A percentile compares a stretch with the other conserved stretches of the same genome.
Evolutionary conservation across 768 basidiomycete genomes (phyloP).

Genomic region (Kwoniella heveanensis): DNA sequence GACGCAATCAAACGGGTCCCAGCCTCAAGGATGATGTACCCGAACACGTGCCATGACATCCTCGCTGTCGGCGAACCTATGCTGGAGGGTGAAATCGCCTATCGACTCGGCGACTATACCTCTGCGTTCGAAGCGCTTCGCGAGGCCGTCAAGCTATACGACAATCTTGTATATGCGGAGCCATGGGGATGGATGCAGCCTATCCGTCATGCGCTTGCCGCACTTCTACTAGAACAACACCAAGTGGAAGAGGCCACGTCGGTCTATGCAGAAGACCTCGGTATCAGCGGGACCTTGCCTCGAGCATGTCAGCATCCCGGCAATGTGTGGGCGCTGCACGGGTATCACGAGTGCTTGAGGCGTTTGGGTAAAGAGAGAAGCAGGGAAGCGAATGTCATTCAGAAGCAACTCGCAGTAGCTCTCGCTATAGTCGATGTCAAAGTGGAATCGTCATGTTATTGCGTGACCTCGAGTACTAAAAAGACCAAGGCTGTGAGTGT

Average conservation of each 20-base stretch:
- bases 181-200: slow-evolving; percentile 51
- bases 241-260: slow-evolving; percentile 34
- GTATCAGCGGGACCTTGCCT: slow-evolving; percentile 32
- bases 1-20: slow-evolving; percentile 29
- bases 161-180: slow-evolving; percentile 41
- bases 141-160: slow-evolving; percentile 37
- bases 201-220: slow-evolving; percentile 46
- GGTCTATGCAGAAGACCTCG: slow-evolving; percentile 43
- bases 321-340: slow-evolving; percentile 49
- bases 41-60: slow-evolving; percentile 31
- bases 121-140: slow-evolving; percentile 40
- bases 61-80: slow-evolving; percentile 39
- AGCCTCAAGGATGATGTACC: slow-evolving; percentile 30
- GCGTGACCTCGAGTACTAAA: slow-evolving; percentile 8
- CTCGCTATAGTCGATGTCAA: slow-evolving; percentile 37
- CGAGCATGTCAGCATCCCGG: slow-evolving; percentile 45
- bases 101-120: slow-evolving; percentile 39
- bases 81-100: slow-evolving; percentile 49
- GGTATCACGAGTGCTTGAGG: slow-evolving; percentile 46
- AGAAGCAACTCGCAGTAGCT: slow-evolving; percentile 32
- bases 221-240: slow-evolving; percentile 42
- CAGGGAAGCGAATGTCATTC: slow-evolving; percentile 30
- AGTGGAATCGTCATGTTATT: slow-evolving; percentile 40
- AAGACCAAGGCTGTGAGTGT: not conserved
- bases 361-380: slow-evolving; percentile 23